Evolutionary conservation across 2,329 filamentous ascomycete species (phyloP).

Genomic region (Penicillium sp.): DNA sequence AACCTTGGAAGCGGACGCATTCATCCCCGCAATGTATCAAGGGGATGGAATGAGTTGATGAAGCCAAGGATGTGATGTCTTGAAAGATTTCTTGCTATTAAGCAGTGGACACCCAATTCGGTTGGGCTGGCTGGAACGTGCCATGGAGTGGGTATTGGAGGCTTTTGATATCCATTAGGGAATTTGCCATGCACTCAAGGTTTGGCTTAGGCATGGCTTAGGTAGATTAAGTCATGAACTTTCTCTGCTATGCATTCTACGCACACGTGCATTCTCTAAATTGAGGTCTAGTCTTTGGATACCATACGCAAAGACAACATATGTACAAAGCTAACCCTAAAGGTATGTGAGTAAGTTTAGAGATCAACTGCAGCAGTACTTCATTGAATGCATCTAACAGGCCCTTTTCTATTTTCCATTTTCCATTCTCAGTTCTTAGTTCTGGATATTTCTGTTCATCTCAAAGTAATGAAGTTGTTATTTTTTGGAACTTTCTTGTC

Average conservation of each 20-base stretch:
- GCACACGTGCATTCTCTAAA: background rate
- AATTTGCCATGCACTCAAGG: background rate
- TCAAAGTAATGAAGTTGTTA: background rate
- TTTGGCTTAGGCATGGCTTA: too few relatives aligned
- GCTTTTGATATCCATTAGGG: background rate
- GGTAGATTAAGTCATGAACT: background rate
- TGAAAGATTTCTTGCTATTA: background rate
- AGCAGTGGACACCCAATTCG: background rate
- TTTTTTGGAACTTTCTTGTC: background rate
- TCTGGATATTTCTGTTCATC: background rate
- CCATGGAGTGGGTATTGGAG: background rate
- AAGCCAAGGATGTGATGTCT: background rate
- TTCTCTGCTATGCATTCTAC: background rate
- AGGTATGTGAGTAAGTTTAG: too few relatives aligned
- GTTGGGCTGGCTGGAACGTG: background rate
- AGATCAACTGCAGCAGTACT: background rate
- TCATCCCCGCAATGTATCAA: too few relatives aligned
- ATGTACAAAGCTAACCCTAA: background rate
- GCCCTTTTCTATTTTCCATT: too few relatives aligned
- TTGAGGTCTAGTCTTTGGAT: background rate
- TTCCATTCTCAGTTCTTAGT: too few relatives aligned
- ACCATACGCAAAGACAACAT: background rate
- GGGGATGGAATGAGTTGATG: background rate
- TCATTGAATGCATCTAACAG: background rate
- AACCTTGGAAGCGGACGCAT: conserved; percentile 14